These are phyloP conservation scores for Mytilinidion resinicola DNA, from an alignment of 495 filamentous ascomycete genomes.

Conservation along the genomic window DNA sequence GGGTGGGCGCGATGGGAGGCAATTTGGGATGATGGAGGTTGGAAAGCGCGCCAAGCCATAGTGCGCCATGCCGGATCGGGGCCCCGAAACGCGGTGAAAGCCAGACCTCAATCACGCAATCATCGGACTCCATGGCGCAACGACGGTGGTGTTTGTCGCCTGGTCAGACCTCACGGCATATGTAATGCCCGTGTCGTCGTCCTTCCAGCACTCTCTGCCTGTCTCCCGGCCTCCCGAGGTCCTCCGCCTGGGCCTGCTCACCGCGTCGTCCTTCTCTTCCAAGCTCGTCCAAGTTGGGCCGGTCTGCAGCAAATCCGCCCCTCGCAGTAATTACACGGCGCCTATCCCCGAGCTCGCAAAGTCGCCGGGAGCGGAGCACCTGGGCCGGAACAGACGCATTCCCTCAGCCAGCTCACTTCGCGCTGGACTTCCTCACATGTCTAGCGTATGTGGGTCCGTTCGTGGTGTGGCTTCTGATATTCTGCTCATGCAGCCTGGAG, in stretches of 20 bases:
- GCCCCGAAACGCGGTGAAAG: neutral
- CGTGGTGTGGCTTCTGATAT: too few species aligned
- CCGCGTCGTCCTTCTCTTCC: too few species aligned
- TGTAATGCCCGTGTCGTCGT: neutral
- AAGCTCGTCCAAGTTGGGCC: neutral
- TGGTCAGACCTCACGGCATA: neutral
- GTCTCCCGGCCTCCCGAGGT: too few species aligned
- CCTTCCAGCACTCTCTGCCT: too few species aligned
- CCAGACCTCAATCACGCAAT: slow-evolving; percentile 1
- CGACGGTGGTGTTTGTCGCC: neutral
- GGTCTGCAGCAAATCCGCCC: neutral
- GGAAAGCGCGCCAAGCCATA: neutral
- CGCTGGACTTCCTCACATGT: neutral
- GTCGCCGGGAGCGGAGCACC: neutral
- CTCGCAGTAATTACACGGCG: neutral
- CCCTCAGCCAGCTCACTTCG: neutral
- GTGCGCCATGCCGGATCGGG: neutral
- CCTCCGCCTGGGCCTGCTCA: too few species aligned
- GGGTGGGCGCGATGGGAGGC: too few species aligned
- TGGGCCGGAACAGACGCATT: neutral
- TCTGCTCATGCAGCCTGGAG: too few species aligned
- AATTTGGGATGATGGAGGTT: neutral
- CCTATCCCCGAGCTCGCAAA: too few species aligned
- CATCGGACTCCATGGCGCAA: neutral
- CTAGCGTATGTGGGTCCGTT: slow-evolving; percentile 1